These are phyloP conservation scores for Picea abies DNA, from an alignment of 83 land plant genomes.

Conservation along the genomic window DNA sequence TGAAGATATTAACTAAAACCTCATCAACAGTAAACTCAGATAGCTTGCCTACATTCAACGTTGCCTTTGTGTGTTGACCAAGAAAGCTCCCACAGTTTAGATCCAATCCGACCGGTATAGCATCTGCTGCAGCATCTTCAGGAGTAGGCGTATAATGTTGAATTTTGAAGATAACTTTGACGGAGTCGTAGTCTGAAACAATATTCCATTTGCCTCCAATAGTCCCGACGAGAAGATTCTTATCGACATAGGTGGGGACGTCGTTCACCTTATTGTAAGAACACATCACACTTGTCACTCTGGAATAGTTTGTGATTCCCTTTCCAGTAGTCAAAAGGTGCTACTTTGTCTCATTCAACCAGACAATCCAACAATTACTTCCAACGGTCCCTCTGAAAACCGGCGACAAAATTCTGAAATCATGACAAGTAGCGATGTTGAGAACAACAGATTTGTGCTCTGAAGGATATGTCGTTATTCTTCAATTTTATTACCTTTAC, in stretches of 20 bases:
- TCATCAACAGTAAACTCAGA: constrained; percentile 31
- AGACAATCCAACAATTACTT: too few relatives aligned
- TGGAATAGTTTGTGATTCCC: neutral
- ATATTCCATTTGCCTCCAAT: constrained; percentile 77
- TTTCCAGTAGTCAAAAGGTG: too few relatives aligned
- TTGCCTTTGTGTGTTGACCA: constrained; percentile 32
- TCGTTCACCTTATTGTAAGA: constrained; percentile 96
- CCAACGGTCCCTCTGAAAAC: too few relatives aligned
- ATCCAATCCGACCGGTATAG: constrained; percentile 44
- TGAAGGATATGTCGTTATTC: too few relatives aligned
- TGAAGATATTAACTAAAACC: constrained; percentile 44
- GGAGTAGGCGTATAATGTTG: constrained; percentile 62
- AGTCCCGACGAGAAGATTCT: constrained; percentile 51
- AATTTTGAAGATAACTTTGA: constrained; percentile 52
- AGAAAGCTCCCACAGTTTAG: constrained; percentile 57
- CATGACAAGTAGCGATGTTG: too few relatives aligned
- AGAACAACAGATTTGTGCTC: too few relatives aligned
- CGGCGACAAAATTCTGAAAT: too few relatives aligned
- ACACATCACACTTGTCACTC: constrained; percentile 89
- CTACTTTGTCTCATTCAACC: too few relatives aligned
- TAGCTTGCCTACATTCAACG: constrained; percentile 35
- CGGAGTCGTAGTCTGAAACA: constrained; percentile 91
- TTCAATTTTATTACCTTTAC: too few relatives aligned
- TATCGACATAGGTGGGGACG: constrained; percentile 84
- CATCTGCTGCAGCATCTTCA: constrained; percentile 76